Base-by-base conservation (phyloP, 441 rosid species). In the Dalechampia spathulata region DNA sequence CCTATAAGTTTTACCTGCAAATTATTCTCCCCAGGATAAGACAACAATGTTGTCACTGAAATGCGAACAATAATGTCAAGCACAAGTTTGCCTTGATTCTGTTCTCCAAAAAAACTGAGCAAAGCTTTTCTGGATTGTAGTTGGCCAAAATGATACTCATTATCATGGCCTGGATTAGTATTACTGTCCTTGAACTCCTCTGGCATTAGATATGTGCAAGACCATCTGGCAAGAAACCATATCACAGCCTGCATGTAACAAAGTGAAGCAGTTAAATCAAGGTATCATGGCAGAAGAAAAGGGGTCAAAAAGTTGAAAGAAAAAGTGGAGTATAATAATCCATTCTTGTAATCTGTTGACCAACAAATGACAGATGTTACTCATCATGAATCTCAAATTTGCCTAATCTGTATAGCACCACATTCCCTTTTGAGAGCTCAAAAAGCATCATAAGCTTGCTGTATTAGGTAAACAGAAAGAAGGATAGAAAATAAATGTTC, bases 201-300 rank as follows among this genome's bases (percentile, higher is more conserved):
- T 43, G 93, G 65, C 86, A 93, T 71, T 46, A 90, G 73, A 66
- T 85, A 87, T 62, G 99, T 89, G 52, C 63, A 77, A 53, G 92
- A 85, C 96, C 96, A 89, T 78, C 96, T 85, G 49, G 94, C 88
- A 69, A 92, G 97, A 75, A 92, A 89, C 99, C 97, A 92, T 73
- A 86, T 66, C 65, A 92, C 75, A 72, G 97, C 96, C 99, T 92
- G 75, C 63, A 78, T 19, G 59, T 5, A 49, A 38, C 48, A 78
- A 58, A 53, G 39, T 58, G 38, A 70, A 60, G 27, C 57, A 62
- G 65, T 37, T 59, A 60, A 53, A 46, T 10, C 42, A 45, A 59
- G 20, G 52, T 13, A 57, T 45, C 61, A 42, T 55, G 66, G 60
- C 30, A 23, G 41, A 43, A 55, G 36, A 52, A 42, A 27, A 52